Evolutionary conservation across 495 filamentous ascomycete species (phyloP).

Genomic region (Aspergillus asperescens): DNA sequence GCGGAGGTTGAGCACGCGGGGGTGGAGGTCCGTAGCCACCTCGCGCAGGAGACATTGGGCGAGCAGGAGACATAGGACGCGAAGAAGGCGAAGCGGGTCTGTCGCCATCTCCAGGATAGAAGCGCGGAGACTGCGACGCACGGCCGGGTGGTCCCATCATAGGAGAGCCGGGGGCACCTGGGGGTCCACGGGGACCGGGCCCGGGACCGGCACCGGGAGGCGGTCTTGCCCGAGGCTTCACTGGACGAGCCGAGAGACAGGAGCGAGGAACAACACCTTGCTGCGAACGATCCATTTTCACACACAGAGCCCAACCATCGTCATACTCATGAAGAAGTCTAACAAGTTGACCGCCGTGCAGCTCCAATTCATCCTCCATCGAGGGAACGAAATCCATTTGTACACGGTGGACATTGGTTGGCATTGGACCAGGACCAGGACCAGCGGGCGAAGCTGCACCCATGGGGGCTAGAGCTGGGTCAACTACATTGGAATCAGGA

Average conservation of each 20-base stretch:
- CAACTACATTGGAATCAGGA: slow-evolving; percentile 32
- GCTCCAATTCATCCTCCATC: slow-evolving; percentile 82
- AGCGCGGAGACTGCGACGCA: slow-evolving; percentile 26
- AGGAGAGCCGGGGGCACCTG: slow-evolving; percentile 25
- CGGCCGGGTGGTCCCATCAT: slow-evolving; percentile 39
- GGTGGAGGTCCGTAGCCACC: slow-evolving; percentile 5
- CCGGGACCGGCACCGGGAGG: slow-evolving; percentile 46
- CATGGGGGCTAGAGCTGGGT: slow-evolving; percentile 6
- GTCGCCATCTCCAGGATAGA: slow-evolving; percentile 35
- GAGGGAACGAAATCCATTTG: slow-evolving; percentile 94
- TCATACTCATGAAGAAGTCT: slow-evolving; percentile 93
- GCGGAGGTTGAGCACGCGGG: slow-evolving; percentile 1
- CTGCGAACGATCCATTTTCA: slow-evolving; percentile 79
- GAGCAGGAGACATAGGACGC: slow-evolving; percentile 32
- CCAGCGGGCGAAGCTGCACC: slow-evolving; percentile 27
- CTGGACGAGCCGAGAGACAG: slow-evolving; percentile 84
- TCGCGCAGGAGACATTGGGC: slow-evolving; percentile 37
- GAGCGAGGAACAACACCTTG: slow-evolving; percentile 93
- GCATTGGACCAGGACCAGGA: slow-evolving; percentile 36
- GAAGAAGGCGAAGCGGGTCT: slow-evolving; percentile 39
- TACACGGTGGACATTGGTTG: slow-evolving; percentile 73
- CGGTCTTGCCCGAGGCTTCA: slow-evolving; percentile 73
- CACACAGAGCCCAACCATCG: slow-evolving; percentile 96
- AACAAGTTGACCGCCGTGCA: slow-evolving; percentile 74
- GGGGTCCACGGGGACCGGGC: slow-evolving; percentile 37